Base-by-base conservation (phyloP, 2,329 filamentous ascomycete species). In the Fusarium concolor region DNA sequence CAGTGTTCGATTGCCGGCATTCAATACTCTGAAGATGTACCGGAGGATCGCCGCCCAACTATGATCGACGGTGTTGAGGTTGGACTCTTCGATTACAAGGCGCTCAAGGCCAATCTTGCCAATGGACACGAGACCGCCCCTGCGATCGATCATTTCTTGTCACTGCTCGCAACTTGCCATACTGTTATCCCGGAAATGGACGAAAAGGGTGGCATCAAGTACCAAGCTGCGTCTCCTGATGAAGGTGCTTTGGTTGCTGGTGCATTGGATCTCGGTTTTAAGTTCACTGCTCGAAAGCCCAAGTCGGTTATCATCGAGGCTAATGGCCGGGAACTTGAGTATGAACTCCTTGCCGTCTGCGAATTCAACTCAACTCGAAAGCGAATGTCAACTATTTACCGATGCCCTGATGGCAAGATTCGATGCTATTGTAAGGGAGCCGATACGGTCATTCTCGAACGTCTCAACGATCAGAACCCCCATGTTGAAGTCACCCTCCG, bases 211-310 rank as follows among this genome's bases (percentile, higher is more conserved):
- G 86, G 89, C 37, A 97, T 99, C 84, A 98, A 96, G 80, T 99
- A 99, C 73, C 96, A 99, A 81, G 96, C 96, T 24, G 95, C 96
- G 3, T 99, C 96, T 24, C 96, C 96, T 2, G 96, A 99, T 71
- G 96, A 99, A 79, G 96, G 95, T 57, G 96, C 96, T n/a, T 83
- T 99, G 47, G 96, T 99, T 1, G 92, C 97, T 74, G 96, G 96
- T 57, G 96, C 96, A 2, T 88, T 94, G 5, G 81, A 85, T 45
- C 84, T 99, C 51, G 96, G 95, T 6, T 98, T 97, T 83, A 90
- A 88, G 57, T 99, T 99, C 77, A 89, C 91, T 50, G 94, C 96
- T 51, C 89, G 96, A 74, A 97, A 96, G 81, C 96, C 96, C 29
- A 89, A 90, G 60, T 88, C 93, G 7, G 96, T 99, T 29, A 91